Evolutionary conservation across 352 stramenopile genomes (phyloP).

Genomic region (Pythium pectinolyticum): DNA sequence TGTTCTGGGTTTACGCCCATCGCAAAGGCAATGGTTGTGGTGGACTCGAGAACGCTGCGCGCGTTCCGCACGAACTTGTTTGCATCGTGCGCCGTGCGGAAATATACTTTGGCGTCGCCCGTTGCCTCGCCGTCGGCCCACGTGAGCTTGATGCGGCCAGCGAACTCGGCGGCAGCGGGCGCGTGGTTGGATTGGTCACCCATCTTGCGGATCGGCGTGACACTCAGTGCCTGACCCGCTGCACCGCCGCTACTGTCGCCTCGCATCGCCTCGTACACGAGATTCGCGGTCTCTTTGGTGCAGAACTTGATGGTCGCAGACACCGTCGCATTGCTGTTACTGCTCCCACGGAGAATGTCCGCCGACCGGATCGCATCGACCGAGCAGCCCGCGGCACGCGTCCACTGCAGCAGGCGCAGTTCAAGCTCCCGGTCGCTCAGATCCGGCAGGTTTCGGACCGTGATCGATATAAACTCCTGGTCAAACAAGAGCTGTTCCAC

Average conservation of each 20-base stretch:
- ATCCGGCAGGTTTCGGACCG: conserved; percentile 13
- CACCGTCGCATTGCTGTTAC: not conserved
- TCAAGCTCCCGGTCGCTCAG: conserved; percentile 6
- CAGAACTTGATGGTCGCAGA: conserved; percentile 21
- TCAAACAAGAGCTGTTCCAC: conserved; percentile 26
- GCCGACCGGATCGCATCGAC: conserved; percentile 4
- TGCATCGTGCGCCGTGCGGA: conserved; percentile 18
- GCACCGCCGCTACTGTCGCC: conserved; percentile 17
- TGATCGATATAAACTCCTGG: conserved; percentile 21
- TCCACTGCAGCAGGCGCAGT: conserved; percentile 10
- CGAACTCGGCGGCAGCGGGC: conserved; percentile 16
- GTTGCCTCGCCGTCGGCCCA: conserved; percentile 28
- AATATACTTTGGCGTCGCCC: conserved; percentile 27
- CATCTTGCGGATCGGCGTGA: conserved; percentile 9
- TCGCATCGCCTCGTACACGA: conserved; percentile 18
- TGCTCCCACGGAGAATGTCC: conserved; percentile 11
- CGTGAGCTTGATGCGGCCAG: conserved; percentile 30
- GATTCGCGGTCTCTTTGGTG: conserved; percentile 14
- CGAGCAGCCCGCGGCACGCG: not conserved
- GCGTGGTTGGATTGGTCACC: conserved; percentile 1
- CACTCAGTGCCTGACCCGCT: conserved; percentile 5
- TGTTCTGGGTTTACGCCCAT: not conserved
- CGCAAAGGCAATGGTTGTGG: conserved; percentile 8
- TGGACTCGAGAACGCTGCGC: conserved; percentile 2
- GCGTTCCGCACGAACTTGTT: conserved; percentile 21